A percentile compares a stretch with the other conserved stretches of the same genome.
Conservation (phyloP, 345 rosid genomes). For the Pistacia integerrima region DNA sequence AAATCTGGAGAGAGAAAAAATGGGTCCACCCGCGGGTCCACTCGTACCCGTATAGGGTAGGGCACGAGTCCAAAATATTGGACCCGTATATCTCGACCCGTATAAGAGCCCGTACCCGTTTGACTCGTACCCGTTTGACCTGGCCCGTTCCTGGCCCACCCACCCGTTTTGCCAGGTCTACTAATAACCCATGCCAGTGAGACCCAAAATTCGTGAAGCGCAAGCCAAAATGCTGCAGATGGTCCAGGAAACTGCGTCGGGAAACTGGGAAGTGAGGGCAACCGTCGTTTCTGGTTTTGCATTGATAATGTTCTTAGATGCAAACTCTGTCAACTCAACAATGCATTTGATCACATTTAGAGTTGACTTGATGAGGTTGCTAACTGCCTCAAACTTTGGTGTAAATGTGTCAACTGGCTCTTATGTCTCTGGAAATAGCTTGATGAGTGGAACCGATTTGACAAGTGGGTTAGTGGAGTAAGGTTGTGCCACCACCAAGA, state of each 20-base stretch:
- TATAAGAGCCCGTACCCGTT: too few relatives aligned
- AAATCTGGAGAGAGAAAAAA: too few relatives aligned
- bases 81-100: too few relatives aligned
- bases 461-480: slow-evolving; percentile 35
- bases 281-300: slow-evolving; percentile 35
- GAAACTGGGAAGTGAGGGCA: slow-evolving; percentile 43
- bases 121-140: too few relatives aligned
- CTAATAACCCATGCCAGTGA: slow-evolving; percentile 47
- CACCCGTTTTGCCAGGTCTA: too few relatives aligned
- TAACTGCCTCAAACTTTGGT: slow-evolving; percentile 46
- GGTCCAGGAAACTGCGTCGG: slow-evolving; percentile 57
- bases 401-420: slow-evolving; percentile 29
- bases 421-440: slow-evolving; percentile 42
- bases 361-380: slow-evolving; percentile 42
- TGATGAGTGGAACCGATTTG: slow-evolving; percentile 46
- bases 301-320: slow-evolving; percentile 42
- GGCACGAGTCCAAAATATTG: too few relatives aligned
- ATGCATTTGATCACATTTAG: slow-evolving; percentile 61
- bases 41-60: too few relatives aligned
- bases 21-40: too few relatives aligned
- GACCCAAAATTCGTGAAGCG: slow-evolving; percentile 39
- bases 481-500: slow-evolving; percentile 38
- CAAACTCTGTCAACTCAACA: slow-evolving; percentile 45
- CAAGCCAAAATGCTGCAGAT: slow-evolving; percentile 53
- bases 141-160: too few relatives aligned